A percentile compares a stretch with the other conserved stretches of the same genome.
phyloP scores from a whole-genome alignment of 495 filamentous ascomycete species.

The Aspergillus indologenus region DNA sequence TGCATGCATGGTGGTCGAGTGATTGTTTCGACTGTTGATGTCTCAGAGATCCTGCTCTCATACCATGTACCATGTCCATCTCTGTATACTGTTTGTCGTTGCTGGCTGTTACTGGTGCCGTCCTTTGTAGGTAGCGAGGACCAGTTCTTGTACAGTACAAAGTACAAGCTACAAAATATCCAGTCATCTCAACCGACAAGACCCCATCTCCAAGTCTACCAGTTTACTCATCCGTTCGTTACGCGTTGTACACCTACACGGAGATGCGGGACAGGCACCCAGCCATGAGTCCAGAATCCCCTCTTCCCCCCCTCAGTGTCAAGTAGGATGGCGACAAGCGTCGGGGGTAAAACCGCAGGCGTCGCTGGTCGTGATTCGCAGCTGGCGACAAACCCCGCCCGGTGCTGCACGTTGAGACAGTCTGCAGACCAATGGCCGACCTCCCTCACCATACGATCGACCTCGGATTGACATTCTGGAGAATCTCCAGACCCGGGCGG shows the following conservation, averaged over 20 bases:
- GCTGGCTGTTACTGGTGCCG: too few relatives aligned
- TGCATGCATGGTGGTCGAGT: too few relatives aligned
- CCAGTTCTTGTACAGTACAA: too few relatives aligned
- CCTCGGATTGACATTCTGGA: not conserved
- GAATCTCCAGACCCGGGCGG: not conserved
- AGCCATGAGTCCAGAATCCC: not conserved
- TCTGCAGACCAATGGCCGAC: not conserved
- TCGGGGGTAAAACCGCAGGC: not conserved
- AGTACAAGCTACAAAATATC: too few relatives aligned
- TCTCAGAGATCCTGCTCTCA: too few relatives aligned
- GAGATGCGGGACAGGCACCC: not conserved
- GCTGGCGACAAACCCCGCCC: conserved; percentile 2
- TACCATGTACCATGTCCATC: too few relatives aligned
- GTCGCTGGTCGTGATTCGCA: not conserved
- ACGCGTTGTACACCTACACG: not conserved
- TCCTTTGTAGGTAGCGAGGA: too few relatives aligned
- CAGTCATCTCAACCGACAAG: too few relatives aligned
- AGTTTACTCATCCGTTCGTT: too few relatives aligned
- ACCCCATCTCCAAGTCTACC: too few relatives aligned
- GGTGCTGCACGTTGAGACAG: not conserved
- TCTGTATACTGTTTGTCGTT: too few relatives aligned
- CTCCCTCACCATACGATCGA: conserved; percentile 1
- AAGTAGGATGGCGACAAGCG: not conserved
- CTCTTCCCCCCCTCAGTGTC: not conserved
- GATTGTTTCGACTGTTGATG: too few relatives aligned